A percentile compares a stretch with the other conserved stretches of the same genome.
Evolutionary conservation across 2,329 filamentous ascomycete species (phyloP).

Genomic region (Colletotrichum salicis): DNA sequence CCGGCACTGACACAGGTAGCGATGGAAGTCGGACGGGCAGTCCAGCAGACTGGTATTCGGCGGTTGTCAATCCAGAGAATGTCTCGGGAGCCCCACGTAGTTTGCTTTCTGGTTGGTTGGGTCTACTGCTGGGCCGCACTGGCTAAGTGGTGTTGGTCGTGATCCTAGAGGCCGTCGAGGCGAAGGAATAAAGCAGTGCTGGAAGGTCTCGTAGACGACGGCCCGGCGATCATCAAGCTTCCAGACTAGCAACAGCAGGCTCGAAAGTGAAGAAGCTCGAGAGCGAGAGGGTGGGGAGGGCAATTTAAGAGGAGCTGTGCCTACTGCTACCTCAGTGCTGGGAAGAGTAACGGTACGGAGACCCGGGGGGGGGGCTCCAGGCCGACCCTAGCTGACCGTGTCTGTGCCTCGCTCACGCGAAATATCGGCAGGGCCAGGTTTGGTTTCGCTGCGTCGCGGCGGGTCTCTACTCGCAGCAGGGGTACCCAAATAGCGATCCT

Average conservation of each 20-base stretch:
- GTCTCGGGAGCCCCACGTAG: constrained; percentile 38
- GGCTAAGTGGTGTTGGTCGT: constrained; percentile 9
- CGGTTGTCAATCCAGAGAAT: constrained; percentile 34
- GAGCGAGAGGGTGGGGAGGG: constrained; percentile 42
- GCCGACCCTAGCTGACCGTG: constrained; percentile 28
- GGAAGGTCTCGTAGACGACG: constrained; percentile 37
- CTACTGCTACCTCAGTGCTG: constrained; percentile 31
- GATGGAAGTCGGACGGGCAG: background rate
- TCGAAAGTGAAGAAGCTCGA: constrained; percentile 34
- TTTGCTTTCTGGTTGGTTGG: constrained; percentile 24
- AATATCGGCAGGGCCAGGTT: constrained; percentile 28
- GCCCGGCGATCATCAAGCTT: constrained; percentile 40
- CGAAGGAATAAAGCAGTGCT: constrained; percentile 32
- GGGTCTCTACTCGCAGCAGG: constrained; percentile 28
- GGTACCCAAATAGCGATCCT: constrained; percentile 7
- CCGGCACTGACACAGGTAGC: background rate
- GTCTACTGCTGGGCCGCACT: constrained; percentile 1
- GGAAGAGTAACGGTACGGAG: constrained; percentile 18
- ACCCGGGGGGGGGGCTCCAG: constrained; percentile 37
- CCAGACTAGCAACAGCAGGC: constrained; percentile 38
- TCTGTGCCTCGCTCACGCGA: constrained; percentile 31
- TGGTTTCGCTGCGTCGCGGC: constrained; percentile 16
- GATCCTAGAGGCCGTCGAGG: constrained; percentile 29
- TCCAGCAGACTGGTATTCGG: constrained; percentile 9
- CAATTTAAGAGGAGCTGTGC: constrained; percentile 46